phyloP scores from a whole-genome alignment of 2,329 filamentous ascomycete genomes.

The Clarireedia hainanense region DNA sequence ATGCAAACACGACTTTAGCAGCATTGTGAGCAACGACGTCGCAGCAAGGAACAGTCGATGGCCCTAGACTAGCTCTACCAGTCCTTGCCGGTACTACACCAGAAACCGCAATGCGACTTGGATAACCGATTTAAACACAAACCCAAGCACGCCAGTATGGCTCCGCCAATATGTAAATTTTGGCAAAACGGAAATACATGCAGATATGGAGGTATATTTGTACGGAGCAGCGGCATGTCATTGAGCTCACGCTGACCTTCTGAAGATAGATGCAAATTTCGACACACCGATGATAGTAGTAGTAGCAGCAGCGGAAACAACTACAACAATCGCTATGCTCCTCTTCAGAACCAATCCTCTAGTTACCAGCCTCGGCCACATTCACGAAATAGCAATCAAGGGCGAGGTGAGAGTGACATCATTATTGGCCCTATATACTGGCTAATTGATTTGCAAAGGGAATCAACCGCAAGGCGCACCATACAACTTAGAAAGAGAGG shows the following conservation, averaged over 20 bases:
- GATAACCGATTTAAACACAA: neutral
- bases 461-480: conserved; percentile 9
- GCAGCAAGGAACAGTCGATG: neutral
- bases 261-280: conserved; percentile 50
- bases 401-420: conserved; percentile 11
- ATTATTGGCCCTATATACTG: neutral
- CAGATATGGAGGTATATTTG: conserved; percentile 35
- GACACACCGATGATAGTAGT: conserved; percentile 38
- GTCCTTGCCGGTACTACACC: neutral
- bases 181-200: conserved; percentile 55
- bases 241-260: conserved; percentile 6
- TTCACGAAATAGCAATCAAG: conserved; percentile 13
- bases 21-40: neutral
- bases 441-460: conserved; percentile 1
- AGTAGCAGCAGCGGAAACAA: conserved; percentile 18
- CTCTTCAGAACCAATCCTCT: conserved; percentile 16
- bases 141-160: neutral
- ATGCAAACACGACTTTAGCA: neutral
- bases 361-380: conserved; percentile 6
- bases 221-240: neutral
- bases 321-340: conserved; percentile 29
- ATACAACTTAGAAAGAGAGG: conserved; percentile 33
- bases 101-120: neutral
- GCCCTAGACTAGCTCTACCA: neutral
- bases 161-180: conserved; percentile 44